Conservation (phyloP, 2,329 filamentous ascomycete genomes). For the Zopfia rhizophila region DNA sequence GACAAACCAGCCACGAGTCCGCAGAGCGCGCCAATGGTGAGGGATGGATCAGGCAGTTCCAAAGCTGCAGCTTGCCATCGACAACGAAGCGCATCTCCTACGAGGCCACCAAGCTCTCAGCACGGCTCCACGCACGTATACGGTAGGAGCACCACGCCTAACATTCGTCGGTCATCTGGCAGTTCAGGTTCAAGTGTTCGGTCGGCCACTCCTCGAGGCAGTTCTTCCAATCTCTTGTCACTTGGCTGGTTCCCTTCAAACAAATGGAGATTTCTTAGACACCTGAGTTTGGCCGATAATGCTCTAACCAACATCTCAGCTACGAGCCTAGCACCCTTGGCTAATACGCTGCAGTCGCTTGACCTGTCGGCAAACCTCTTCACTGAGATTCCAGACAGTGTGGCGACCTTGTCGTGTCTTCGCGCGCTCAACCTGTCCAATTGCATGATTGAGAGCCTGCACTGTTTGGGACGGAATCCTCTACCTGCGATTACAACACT, state of each 20-base stretch:
- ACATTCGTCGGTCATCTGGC: constrained; percentile 87
- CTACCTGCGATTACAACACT: constrained; percentile 93
- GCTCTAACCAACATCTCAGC: constrained; percentile 82
- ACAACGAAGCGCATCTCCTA: constrained; percentile 83
- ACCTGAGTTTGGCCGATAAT: constrained; percentile 92
- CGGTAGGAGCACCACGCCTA: constrained; percentile 72
- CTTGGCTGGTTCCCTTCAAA: constrained; percentile 79
- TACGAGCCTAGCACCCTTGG: constrained; percentile 80
- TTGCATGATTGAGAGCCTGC: constrained; percentile 96
- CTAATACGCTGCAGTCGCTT: constrained; percentile 88
- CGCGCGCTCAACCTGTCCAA: constrained; percentile 92
- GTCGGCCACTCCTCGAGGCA: constrained; percentile 68
- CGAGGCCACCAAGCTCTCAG: constrained; percentile 78
- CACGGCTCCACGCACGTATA: constrained; percentile 73
- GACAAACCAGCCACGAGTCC: constrained; percentile 62
- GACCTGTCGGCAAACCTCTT: constrained; percentile 95
- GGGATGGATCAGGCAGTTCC: constrained; percentile 66
- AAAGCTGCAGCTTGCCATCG: constrained; percentile 50
- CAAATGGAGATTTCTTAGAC: constrained; percentile 95
- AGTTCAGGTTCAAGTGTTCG: constrained; percentile 85
- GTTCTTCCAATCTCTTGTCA: constrained; percentile 79
- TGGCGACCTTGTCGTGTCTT: constrained; percentile 86
- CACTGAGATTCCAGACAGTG: constrained; percentile 90
- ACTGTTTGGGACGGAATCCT: constrained; percentile 85
- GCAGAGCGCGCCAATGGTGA: constrained; percentile 59